Conservation (phyloP, 192 early-diverging fungal genomes). For the Backusella westeae region DNA sequence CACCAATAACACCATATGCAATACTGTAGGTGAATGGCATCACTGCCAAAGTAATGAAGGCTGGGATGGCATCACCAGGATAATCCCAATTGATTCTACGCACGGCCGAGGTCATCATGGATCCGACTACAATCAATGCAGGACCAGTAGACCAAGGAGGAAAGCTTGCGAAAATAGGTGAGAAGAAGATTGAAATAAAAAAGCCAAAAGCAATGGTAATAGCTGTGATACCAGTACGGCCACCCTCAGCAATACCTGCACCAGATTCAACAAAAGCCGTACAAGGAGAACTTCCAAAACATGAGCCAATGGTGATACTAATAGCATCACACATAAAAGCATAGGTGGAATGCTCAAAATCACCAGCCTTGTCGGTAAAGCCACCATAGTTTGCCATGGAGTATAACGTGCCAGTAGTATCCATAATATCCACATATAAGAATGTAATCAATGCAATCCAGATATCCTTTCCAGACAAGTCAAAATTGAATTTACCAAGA, state of each 20-base stretch:
- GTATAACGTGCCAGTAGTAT: conserved; percentile 83
- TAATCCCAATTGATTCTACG: conserved; percentile 78
- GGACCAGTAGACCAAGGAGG: conserved; percentile 86
- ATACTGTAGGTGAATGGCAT: conserved; percentile 85
- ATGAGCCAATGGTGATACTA: conserved; percentile 61
- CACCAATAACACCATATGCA: conserved; percentile 77
- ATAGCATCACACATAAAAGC: conserved; percentile 76
- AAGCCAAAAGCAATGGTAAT: conserved; percentile 68
- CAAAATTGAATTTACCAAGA: conserved; percentile 62
- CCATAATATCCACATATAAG: conserved; percentile 84
- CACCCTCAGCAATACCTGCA: conserved; percentile 81
- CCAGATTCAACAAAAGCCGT: conserved; percentile 84
- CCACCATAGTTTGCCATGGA: conserved; percentile 84
- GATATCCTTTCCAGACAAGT: conserved; percentile 54
- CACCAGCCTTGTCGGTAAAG: conserved; percentile 69
- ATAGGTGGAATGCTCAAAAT: conserved; percentile 74
- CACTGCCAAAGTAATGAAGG: conserved; percentile 73
- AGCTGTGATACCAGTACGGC: conserved; percentile 73
- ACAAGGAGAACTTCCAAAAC: conserved; percentile 72
- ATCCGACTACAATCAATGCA: conserved; percentile 76
- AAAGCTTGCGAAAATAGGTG: conserved; percentile 82
- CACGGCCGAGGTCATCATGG: conserved; percentile 73
- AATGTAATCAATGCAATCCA: conserved; percentile 85
- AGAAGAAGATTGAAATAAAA: conserved; percentile 78
- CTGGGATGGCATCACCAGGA: conserved; percentile 73